Percentiles rank a stretch among this genome's conserved stretches.
phyloP scores from a whole-genome alignment of 805 yeast genomes.

The Saccharomycopsis oosterbeekiorum region DNA sequence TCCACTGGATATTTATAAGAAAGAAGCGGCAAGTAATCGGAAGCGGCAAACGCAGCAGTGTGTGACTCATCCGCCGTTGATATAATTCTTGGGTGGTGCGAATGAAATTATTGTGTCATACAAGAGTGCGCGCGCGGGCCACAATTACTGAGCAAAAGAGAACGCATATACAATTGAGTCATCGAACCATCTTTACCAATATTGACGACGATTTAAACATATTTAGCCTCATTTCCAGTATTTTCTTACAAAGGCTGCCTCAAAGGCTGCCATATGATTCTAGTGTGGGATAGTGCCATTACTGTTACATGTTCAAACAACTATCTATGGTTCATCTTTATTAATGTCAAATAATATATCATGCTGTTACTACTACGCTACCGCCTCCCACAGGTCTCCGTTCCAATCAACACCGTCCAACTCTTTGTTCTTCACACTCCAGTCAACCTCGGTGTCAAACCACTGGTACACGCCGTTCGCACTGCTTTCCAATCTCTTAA shows the following conservation, averaged over 20 bases:
- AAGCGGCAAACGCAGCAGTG: too few species aligned
- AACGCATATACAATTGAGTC: neutral
- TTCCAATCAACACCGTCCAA: neutral
- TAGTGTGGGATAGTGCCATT: neutral
- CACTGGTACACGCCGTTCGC: constrained; percentile 51
- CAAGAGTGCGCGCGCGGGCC: neutral
- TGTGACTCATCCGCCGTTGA: neutral
- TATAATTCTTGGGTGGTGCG: neutral
- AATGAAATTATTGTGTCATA: too few species aligned
- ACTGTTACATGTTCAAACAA: neutral
- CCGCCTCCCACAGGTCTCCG: neutral
- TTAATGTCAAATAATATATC: neutral
- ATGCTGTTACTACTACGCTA: neutral
- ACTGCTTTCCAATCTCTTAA: constrained; percentile 54
- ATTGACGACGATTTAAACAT: too few species aligned
- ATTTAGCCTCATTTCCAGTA: too few species aligned
- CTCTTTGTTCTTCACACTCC: constrained; percentile 30
- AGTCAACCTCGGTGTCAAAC: constrained; percentile 70
- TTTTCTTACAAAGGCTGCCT: too few species aligned
- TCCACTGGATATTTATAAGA: neutral
- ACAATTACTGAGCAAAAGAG: neutral
- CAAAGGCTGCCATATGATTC: neutral
- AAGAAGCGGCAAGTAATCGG: neutral
- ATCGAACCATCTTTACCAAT: too few species aligned
- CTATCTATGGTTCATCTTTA: constrained; percentile 1